Conservation (phyloP, 1,139 yeast genomes). For the Debaryomyces subglobosus region DNA sequence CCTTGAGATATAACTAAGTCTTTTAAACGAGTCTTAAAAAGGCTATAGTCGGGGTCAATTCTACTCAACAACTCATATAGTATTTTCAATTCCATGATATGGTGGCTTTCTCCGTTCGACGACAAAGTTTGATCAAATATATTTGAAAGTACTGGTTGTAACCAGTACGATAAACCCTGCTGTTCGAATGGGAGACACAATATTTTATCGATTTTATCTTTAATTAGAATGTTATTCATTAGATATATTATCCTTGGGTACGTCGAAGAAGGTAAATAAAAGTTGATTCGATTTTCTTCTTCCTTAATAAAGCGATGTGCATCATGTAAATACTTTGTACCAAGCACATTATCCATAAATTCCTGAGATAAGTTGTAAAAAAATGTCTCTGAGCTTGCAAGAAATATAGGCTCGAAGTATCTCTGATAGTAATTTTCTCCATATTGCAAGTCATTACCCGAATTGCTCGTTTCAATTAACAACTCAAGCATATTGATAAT, state of each 20-base stretch:
- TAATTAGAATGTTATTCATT: slow-evolving; percentile 65
- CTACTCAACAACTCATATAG: slow-evolving; percentile 56
- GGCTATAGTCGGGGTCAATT: slow-evolving; percentile 55
- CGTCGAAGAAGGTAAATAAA: slow-evolving; percentile 59
- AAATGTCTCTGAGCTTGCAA: slow-evolving; percentile 57
- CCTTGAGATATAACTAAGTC: slow-evolving; percentile 50
- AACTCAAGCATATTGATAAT: slow-evolving; percentile 72
- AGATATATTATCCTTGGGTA: slow-evolving; percentile 55
- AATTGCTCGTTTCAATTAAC: slow-evolving; percentile 37
- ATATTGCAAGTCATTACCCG: slow-evolving; percentile 37
- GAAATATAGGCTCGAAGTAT: slow-evolving; percentile 68
- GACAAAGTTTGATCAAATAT: slow-evolving; percentile 18
- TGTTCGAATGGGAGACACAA: slow-evolving; percentile 48
- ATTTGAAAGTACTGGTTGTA: slow-evolving; percentile 35
- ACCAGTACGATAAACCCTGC: slow-evolving; percentile 63
- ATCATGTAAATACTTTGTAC: slow-evolving; percentile 58
- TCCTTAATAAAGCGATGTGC: slow-evolving; percentile 57
- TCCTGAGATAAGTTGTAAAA: slow-evolving; percentile 53
- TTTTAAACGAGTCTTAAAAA: slow-evolving; percentile 53
- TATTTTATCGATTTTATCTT: slow-evolving; percentile 54
- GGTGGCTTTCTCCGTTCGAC: slow-evolving; percentile 17
- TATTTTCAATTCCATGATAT: slow-evolving; percentile 33
- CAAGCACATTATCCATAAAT: slow-evolving; percentile 40
- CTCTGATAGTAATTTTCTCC: slow-evolving; percentile 62
- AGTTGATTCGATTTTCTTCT: slow-evolving; percentile 57